Evolutionary conservation across 768 basidiomycete genomes (phyloP).

Genomic region (Psilocybe cyanescens): DNA sequence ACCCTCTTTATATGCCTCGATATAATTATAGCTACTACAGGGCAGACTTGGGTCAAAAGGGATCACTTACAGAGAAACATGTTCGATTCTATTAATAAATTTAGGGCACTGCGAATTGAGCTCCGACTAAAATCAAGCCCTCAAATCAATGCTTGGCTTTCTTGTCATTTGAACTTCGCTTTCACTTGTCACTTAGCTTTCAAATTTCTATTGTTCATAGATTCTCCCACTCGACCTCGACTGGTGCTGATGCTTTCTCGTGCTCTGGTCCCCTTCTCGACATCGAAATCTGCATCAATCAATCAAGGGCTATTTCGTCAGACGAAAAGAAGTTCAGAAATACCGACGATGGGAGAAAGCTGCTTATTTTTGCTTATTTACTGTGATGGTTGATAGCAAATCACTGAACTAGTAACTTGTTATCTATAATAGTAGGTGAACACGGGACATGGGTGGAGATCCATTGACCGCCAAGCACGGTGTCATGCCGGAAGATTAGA

Average conservation of each 20-base stretch:
- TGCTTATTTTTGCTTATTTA: background rate
- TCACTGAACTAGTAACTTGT: background rate
- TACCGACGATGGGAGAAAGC: background rate
- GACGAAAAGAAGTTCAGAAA: background rate
- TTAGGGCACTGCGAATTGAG: too few species aligned
- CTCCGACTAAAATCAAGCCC: too few species aligned
- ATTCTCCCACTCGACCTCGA: too few species aligned
- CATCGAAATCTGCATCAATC: background rate
- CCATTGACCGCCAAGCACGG: background rate
- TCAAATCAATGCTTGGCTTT: too few species aligned
- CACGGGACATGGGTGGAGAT: background rate
- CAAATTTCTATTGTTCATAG: too few species aligned
- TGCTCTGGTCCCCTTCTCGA: background rate
- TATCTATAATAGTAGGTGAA: background rate
- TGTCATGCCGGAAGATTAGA: background rate
- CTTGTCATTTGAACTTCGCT: too few species aligned
- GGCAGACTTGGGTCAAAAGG: too few species aligned
- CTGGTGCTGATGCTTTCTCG: background rate
- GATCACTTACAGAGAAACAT: too few species aligned
- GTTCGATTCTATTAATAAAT: too few species aligned
- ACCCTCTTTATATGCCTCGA: too few species aligned
- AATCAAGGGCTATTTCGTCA: background rate
- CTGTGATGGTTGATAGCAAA: background rate
- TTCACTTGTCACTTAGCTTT: too few species aligned
- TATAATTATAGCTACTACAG: too few species aligned